These are phyloP conservation scores for Diaporthe capsici DNA, from an alignment of 2,329 filamentous ascomycete species.

Conservation along the genomic window DNA sequence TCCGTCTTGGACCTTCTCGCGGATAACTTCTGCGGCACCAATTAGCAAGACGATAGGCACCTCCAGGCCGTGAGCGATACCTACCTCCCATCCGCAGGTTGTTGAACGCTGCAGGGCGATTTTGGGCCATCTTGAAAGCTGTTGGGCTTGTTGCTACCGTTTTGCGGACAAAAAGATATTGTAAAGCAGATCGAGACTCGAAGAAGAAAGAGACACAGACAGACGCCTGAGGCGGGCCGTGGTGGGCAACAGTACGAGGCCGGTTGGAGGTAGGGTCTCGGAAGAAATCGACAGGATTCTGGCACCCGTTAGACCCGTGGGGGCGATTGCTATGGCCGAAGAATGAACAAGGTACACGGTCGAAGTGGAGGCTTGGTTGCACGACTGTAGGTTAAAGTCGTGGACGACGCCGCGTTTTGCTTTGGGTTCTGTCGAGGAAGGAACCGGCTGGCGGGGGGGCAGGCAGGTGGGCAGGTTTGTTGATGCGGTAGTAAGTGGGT, in stretches of 20 bases:
- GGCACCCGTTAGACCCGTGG: constrained; percentile 29
- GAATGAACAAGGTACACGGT: neutral
- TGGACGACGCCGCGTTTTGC: constrained; percentile 19
- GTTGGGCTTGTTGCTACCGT: constrained; percentile 47
- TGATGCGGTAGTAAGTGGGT: constrained; percentile 30
- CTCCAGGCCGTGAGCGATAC: constrained; percentile 54
- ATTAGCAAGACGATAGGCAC: constrained; percentile 46
- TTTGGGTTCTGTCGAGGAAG: constrained; percentile 27
- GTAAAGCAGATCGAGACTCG: constrained; percentile 40
- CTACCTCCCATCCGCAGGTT: constrained; percentile 97
- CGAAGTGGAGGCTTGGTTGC: constrained; percentile 3
- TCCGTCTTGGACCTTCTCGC: constrained; percentile 99
- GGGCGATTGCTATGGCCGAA: constrained; percentile 19
- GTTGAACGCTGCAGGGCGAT: constrained; percentile 89
- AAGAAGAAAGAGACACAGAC: constrained; percentile 43
- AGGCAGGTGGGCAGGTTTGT: constrained; percentile 26
- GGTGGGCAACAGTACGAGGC: constrained; percentile 48
- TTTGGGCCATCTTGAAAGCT: constrained; percentile 80
- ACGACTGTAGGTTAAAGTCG: neutral
- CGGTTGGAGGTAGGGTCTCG: constrained; percentile 8
- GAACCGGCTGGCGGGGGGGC: constrained; percentile 18
- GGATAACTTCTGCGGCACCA: constrained; percentile 83
- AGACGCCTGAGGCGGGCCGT: constrained; percentile 50
- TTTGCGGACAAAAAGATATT: constrained; percentile 39
- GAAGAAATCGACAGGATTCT: constrained; percentile 21